Evolutionary conservation across 257 asterid species (phyloP), one percentile per base, ranked within the genome.

Genomic region (Coffea canephora): DNA sequence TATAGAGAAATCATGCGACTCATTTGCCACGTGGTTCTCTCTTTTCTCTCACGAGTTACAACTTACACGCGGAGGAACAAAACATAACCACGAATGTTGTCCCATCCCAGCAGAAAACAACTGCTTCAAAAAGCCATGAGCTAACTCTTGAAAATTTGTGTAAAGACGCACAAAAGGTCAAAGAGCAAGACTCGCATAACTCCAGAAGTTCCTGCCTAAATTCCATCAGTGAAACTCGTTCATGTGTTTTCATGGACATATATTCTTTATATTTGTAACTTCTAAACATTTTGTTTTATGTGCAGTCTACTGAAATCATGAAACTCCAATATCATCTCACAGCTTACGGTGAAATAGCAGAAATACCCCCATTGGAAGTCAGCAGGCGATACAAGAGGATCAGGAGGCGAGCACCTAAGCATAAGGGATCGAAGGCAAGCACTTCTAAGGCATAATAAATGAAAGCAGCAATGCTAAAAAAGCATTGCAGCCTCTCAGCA

Each of bases 221-320:
- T 57, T 57, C 23, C 65, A 57, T 7, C 65, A 48, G 12, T 8
- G 12, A 48, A 48, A 7, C 52, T 48, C 9, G 10, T 57, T 19
- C 65, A 14, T 54, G 3, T 57, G 1, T 57, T 57, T 57, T 57
- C 65, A 57, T 6, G 10, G 5, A 25, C 12, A 11, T n/a, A 57
- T 57, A 18, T 8, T 19, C 23, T 57, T 4, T 9, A 57, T 18
- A 18, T 18, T 18, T 57, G 65, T 81, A 95, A 57, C 65, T 57
- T 57, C 65, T 5, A 57, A 19, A n/a, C 34, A 31, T 31, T 31
- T 27, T n/a, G 31, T 31, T 31, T 54, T 54, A 13, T 16, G 14
- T 54, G 4, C 59, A 54, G 21, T 13, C 4, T 4, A 54, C 59
- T 48, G 21, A 14, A 16, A 54, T 54, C 59, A 2, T 16, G 21